Base-by-base conservation (phyloP, 179 eudicot species). In the Corrigiola litoralis region DNA sequence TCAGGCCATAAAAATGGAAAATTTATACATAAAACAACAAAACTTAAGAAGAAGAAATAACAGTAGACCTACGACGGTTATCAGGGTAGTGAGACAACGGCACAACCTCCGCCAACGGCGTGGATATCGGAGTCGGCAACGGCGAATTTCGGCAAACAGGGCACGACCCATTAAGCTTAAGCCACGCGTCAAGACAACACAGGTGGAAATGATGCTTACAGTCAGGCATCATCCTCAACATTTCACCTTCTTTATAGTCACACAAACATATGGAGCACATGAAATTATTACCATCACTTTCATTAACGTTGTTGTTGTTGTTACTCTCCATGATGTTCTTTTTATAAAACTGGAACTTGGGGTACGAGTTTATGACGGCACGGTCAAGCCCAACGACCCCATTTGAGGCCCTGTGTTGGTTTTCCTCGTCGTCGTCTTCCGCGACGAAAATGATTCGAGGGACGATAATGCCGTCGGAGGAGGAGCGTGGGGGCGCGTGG, bases 131-230 rank as follows among this genome's bases (percentile, higher is more conserved):
- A 25, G 97, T 90, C 28, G 97, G 97, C 5, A 88, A 77, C 58
- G 97, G 95, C 49, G 97, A 90, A 61, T 66, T 90, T 58, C 97
- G 86, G 46, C 97, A 90, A 11, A 88, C 88, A 0, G 97, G 95
- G 29, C 95, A 90, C 4, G 90, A 85, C 0, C 89, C 95, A 40
- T 81, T 88, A 37, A 88, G 75, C 73, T 82, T 82, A 57, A 90
- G 75, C 97, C 95, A 90, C 28, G 97, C 90, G 61, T 90, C 97
- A 31, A 90, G 79, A 50, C 97, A 90, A 21, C 51, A 72, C 20
- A 84, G 33, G 71, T 90, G 95, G 36, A 90, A 90, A 38, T 49
- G 82, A 64, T 88, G 97, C 34, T 74, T 66, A 70, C 97, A 90
- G 55, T 90, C 95, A 25, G 97, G 97, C 81, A 90, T 72, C 88